These are phyloP conservation scores for Miscanthus sacchariflorus DNA, from an alignment of 202 grass and related monocot genomes.

Conservation along the genomic window DNA sequence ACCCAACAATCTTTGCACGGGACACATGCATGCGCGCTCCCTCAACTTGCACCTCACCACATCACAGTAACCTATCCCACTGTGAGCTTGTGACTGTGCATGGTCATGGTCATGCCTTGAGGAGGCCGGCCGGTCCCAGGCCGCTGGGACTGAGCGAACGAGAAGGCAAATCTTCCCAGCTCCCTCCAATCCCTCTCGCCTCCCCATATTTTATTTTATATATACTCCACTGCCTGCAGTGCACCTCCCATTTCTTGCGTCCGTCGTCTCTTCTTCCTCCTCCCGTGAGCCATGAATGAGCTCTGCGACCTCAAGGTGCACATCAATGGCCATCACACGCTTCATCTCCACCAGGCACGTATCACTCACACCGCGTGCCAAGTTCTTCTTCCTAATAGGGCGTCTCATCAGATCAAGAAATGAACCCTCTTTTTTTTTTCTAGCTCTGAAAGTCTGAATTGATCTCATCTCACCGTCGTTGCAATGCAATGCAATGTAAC, in stretches of 20 bases:
- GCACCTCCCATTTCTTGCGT: background rate
- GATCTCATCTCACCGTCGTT: background rate
- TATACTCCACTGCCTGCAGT: conserved; percentile 41
- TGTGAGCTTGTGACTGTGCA: conserved; percentile 59
- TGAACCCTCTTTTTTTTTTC: background rate
- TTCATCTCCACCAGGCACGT: conserved; percentile 89
- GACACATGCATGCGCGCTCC: conserved; percentile 40
- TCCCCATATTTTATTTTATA: conserved; percentile 56
- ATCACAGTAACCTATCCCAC: conserved; percentile 32
- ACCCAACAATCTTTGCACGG: conserved; percentile 21
- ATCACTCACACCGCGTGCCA: too few relatives aligned
- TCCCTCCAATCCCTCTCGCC: conserved; percentile 10
- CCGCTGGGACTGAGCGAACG: background rate
- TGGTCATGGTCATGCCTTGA: conserved; percentile 22
- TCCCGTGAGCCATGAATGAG: conserved; percentile 69
- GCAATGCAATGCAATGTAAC: conserved; percentile 38
- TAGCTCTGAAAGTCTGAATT: background rate
- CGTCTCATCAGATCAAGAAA: background rate
- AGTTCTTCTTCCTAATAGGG: too few relatives aligned
- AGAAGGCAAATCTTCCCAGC: conserved; percentile 31
- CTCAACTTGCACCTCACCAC: conserved; percentile 26
- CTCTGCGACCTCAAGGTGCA: conserved; percentile 87
- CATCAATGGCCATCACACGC: conserved; percentile 86
- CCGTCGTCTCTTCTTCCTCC: conserved; percentile 3
- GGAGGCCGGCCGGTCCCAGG: conserved; percentile 3